phyloP scores from a whole-genome alignment of 345 rosid genomes.

The Raphanus raphanistrum region DNA sequence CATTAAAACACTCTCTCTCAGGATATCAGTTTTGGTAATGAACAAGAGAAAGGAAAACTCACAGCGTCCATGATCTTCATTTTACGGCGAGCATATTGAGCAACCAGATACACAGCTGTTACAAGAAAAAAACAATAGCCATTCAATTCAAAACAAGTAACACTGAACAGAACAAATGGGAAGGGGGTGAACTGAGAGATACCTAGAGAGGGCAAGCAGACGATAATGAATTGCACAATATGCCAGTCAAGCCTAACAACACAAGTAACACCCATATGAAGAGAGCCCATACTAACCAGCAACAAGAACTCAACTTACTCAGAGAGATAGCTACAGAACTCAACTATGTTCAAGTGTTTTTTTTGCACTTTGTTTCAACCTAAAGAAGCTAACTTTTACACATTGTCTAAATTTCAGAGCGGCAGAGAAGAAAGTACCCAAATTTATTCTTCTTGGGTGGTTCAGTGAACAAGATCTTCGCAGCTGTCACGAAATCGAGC shows the following conservation, averaged over 20 bases:
- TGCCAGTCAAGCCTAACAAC: conserved; percentile 84
- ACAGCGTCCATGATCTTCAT: conserved; percentile 89
- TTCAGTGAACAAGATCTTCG: conserved; percentile 68
- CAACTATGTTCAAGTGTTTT: background rate
- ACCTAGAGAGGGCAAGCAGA: conserved; percentile 93
- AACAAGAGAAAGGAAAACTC: conserved; percentile 25
- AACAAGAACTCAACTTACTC: conserved; percentile 4
- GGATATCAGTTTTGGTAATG: background rate
- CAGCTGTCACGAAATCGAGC: conserved; percentile 74
- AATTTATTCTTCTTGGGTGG: conserved; percentile 67
- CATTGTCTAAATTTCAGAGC: background rate
- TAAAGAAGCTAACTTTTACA: background rate
- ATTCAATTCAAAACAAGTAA: background rate
- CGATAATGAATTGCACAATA: conserved; percentile 90
- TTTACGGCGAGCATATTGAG: conserved; percentile 78
- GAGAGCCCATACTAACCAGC: background rate
- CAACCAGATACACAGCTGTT: conserved; percentile 86
- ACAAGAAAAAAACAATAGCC: background rate
- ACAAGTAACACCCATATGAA: conserved; percentile 19
- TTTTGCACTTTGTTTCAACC: background rate
- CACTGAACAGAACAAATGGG: conserved; percentile 14
- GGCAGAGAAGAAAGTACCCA: conserved; percentile 53
- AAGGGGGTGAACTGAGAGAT: conserved; percentile 14
- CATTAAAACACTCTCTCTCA: too few relatives aligned
- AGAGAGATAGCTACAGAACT: conserved; percentile 9